Evolutionary conservation across 116 monocot species (phyloP).

Genomic region (Trichopus zeylanicus): DNA sequence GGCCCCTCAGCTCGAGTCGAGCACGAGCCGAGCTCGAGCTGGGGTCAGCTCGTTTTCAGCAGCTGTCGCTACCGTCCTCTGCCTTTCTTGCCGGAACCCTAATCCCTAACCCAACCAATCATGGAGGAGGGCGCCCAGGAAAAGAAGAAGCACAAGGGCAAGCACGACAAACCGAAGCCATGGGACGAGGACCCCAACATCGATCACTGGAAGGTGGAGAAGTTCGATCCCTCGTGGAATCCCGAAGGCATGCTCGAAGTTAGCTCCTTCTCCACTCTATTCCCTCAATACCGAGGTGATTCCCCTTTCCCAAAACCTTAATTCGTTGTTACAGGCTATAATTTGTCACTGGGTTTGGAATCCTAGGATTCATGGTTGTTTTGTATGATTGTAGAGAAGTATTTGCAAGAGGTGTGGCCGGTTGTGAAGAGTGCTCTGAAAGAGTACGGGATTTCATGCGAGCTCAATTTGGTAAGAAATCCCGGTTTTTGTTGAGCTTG

Average conservation of each 20-base stretch:
- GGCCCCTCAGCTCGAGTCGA: too few species aligned
- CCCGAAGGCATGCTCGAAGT: constrained; percentile 90
- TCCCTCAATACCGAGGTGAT: constrained; percentile 85
- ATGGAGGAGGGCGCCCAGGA: too few species aligned
- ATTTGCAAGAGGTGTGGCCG: constrained; percentile 91
- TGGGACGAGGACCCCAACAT: constrained; percentile 99
- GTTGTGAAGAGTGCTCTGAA: constrained; percentile 67
- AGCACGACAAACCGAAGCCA: constrained; percentile 97
- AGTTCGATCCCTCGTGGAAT: constrained; percentile 96
- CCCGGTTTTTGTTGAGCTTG: not conserved
- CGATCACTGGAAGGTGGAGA: constrained; percentile 89
- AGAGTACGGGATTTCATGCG: constrained; percentile 64
- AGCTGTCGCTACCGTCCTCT: too few species aligned
- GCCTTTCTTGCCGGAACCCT: too few species aligned
- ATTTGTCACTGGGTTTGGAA: not conserved
- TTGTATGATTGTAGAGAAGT: constrained; percentile 49
- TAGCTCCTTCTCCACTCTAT: constrained; percentile 88
- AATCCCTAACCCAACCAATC: too few species aligned
- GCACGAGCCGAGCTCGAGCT: too few species aligned
- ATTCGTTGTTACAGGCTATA: not conserved
- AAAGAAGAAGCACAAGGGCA: constrained; percentile 77
- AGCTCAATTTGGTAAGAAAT: constrained; percentile 79
- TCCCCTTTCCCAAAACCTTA: not conserved
- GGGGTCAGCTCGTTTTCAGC: too few species aligned
- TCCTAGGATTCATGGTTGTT: not conserved